phyloP scores from a whole-genome alignment of 169 alveolate genomes.

The Babesia ovis region DNA sequence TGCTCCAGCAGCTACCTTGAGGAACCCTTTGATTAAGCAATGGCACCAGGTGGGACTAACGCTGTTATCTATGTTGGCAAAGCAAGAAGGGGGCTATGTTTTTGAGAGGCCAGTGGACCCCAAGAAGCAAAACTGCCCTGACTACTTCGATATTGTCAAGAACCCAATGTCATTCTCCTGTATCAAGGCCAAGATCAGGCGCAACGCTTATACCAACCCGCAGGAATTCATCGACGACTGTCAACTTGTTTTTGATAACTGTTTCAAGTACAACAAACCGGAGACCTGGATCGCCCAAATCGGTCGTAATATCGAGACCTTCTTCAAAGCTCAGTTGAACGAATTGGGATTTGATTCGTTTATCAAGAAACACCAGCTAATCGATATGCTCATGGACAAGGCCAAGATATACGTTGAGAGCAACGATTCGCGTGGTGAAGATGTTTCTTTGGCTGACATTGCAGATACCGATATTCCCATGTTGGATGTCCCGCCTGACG shows the following conservation, averaged over 20 bases:
- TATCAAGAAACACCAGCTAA: constrained; percentile 58
- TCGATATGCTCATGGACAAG: constrained; percentile 68
- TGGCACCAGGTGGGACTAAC: constrained; percentile 78
- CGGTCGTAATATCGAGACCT: constrained; percentile 82
- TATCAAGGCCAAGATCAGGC: constrained; percentile 78
- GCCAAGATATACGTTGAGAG: constrained; percentile 37
- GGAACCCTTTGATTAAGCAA: constrained; percentile 79
- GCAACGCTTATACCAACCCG: constrained; percentile 78
- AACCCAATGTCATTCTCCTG: constrained; percentile 87
- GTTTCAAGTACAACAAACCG: constrained; percentile 82
- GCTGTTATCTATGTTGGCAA: constrained; percentile 72
- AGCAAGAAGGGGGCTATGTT: constrained; percentile 88
- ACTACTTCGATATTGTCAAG: constrained; percentile 84
- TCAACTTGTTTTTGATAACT: constrained; percentile 82
- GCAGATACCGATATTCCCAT: no score
- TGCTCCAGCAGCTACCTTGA: constrained; percentile 66
- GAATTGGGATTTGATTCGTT: constrained; percentile 69
- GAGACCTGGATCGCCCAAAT: constrained; percentile 83
- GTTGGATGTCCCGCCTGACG: no score
- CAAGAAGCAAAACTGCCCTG: constrained; percentile 87
- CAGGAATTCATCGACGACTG: constrained; percentile 82
- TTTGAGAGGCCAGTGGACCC: constrained; percentile 88
- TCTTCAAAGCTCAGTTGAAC: constrained; percentile 74
- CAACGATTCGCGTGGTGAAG: no score
- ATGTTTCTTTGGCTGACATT: no score